Evolutionary conservation across 2,329 filamentous ascomycete genomes (phyloP).

Genomic region (Fusarium sp.): DNA sequence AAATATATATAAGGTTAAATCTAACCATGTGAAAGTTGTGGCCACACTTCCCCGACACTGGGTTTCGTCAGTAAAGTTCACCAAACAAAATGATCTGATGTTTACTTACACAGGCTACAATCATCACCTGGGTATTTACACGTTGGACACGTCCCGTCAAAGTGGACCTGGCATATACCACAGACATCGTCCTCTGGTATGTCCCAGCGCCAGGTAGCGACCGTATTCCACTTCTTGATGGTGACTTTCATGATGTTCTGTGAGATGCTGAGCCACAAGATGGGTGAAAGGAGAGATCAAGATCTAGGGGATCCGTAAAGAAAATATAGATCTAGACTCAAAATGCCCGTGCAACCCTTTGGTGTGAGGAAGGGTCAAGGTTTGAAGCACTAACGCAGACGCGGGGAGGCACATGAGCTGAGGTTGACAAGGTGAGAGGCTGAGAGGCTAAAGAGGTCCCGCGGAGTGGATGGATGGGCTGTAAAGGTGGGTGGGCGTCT

Average conservation of each 20-base stretch:
- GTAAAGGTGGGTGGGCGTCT: slow-evolving; percentile 23
- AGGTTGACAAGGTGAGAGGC: slow-evolving; percentile 19
- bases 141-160: slow-evolving; percentile 96
- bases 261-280: slow-evolving; percentile 24
- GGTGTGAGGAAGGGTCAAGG: slow-evolving; percentile 20
- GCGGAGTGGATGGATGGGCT: slow-evolving; percentile 14
- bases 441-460: too few species aligned
- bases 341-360: slow-evolving; percentile 33
- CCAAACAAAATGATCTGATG: slow-evolving; percentile 29
- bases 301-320: background rate
- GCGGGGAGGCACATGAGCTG: slow-evolving; percentile 26
- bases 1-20: slow-evolving; percentile 13
- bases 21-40: slow-evolving; percentile 97
- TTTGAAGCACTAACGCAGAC: slow-evolving; percentile 31
- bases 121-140: slow-evolving; percentile 99
- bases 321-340: slow-evolving; percentile 19
- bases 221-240: slow-evolving; percentile 91
- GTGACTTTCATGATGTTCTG: slow-evolving; percentile 85
- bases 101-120: slow-evolving; percentile 82
- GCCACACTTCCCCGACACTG: slow-evolving; percentile 92
- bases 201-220: slow-evolving; percentile 98
- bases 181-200: slow-evolving; percentile 98
- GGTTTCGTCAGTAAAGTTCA: slow-evolving; percentile 33
- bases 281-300: slow-evolving; percentile 2
- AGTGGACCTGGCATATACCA: slow-evolving; percentile 97